phyloP scores from a whole-genome alignment of 1,284 basidiomycete genomes.

The Puccinia polysora region DNA sequence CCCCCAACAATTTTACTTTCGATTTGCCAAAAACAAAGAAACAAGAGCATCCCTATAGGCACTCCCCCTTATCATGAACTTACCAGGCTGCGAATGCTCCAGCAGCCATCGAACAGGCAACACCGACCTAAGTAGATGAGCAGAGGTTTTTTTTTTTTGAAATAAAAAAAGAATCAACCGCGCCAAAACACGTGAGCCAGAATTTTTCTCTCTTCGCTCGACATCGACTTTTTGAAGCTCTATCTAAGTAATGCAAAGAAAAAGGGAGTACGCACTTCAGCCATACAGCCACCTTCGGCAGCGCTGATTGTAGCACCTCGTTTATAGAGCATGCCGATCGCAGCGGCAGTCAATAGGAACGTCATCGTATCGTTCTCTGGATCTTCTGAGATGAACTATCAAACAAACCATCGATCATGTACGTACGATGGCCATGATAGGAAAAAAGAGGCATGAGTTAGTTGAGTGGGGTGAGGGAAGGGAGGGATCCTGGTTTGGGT shows the following conservation, averaged over 20 bases:
- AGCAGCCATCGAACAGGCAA: constrained; percentile 84
- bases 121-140: constrained; percentile 53
- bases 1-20: constrained; percentile 67
- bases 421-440: too few relatives aligned
- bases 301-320: constrained; percentile 92
- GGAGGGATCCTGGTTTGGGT: not conserved
- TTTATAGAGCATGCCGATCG: constrained; percentile 95
- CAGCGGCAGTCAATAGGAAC: constrained; percentile 74
- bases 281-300: constrained; percentile 68
- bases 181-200: too few relatives aligned
- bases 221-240: too few relatives aligned
- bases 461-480: constrained; percentile 7
- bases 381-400: constrained; percentile 77
- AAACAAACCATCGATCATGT: not conserved
- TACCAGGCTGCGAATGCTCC: constrained; percentile 86
- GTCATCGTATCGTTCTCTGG: constrained; percentile 79
- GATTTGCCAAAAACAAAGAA: not conserved
- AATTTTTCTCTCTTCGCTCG: too few relatives aligned
- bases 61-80: constrained; percentile 53
- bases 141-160: not conserved
- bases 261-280: constrained; percentile 28
- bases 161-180: too few relatives aligned
- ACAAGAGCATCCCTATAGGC: not conserved
- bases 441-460: constrained; percentile 36
- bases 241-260: not conserved